Evolutionary conservation across 2,329 filamentous ascomycete species (phyloP).

Genomic region (Chaetomiaceae sp.): DNA sequence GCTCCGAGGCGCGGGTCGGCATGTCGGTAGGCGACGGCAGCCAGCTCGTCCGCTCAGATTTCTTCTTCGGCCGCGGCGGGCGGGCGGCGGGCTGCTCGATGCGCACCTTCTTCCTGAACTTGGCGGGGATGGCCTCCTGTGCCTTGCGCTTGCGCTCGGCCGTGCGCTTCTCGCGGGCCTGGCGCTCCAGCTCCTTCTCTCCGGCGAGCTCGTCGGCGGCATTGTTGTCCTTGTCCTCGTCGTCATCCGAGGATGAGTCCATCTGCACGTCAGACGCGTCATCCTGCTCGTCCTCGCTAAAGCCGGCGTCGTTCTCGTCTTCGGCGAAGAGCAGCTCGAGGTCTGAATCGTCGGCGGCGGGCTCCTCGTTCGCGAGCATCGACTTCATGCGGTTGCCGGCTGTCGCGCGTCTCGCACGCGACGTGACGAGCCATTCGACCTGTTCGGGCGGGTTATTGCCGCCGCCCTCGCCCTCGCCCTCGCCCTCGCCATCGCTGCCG

Average conservation of each 20-base stretch:
- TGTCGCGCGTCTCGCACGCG: constrained; percentile 68
- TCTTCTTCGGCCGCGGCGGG: constrained; percentile 50
- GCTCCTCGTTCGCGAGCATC: constrained; percentile 68
- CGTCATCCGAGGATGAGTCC: constrained; percentile 78
- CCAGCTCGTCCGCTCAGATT: constrained; percentile 55
- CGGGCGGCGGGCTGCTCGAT: constrained; percentile 52
- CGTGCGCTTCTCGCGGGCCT: constrained; percentile 61
- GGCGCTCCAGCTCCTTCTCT: constrained; percentile 76
- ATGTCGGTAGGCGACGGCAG: constrained; percentile 48
- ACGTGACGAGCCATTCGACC: constrained; percentile 66
- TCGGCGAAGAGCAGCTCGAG: constrained; percentile 72
- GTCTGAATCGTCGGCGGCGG: constrained; percentile 48
- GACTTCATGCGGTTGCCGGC: constrained; percentile 79
- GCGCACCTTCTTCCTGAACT: constrained; percentile 69
- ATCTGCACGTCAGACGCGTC: constrained; percentile 72
- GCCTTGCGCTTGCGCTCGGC: constrained; percentile 74
- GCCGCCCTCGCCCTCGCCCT: constrained; percentile 20
- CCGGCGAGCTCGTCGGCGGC: constrained; percentile 66
- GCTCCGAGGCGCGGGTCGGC: constrained; percentile 53
- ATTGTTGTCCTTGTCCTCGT: constrained; percentile 69
- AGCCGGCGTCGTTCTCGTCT: constrained; percentile 61
- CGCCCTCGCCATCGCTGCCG: constrained; percentile 29
- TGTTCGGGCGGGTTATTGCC: constrained; percentile 24
- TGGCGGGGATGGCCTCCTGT: constrained; percentile 64
- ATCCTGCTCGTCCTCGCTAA: constrained; percentile 60